Evolutionary conservation across 495 filamentous ascomycete genomes (phyloP), one percentile per base, ranked within the genome.

Genomic region (Trichoderma parareesei): DNA sequence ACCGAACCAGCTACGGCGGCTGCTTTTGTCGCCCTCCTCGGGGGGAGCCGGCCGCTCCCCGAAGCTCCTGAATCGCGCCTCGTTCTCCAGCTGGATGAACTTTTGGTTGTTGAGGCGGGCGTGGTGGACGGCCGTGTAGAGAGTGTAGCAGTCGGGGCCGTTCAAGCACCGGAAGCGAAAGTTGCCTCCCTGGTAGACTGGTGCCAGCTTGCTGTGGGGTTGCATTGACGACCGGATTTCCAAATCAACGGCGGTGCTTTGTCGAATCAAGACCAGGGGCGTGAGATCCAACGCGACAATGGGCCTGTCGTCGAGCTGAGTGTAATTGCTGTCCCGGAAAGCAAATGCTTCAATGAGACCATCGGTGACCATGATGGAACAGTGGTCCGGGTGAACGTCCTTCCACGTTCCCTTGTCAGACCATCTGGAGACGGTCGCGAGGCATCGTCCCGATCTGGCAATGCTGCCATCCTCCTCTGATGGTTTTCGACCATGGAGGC

Each of bases 181-280:
- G 71, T 79, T 79, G 46, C 66, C 74, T 5, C 75, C 74, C 82
- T 93, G 91, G 66, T 91, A 86, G 16, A 33, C 18, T 70, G 90
- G 91, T 66, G 83, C 87, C 60, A 85, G 81, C n/a, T 83, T 84
- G 42, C 92, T 80, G 65, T 85, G 84, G 2, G 90, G 91, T 41
- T 86, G 85, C 16, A 87, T 91, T 14, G 87, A 88, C 11, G 92
- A 96, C 55, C 90, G 86, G 69, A 99, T 91, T 60, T 93, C 93
- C 61, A 99, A 92, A 72, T 99, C 94, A 41, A 98, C 82, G 27
- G 89, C 93, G 20, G 90, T 97, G 62, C 92, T 92, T 59, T 91
- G 87, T 66, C 93, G 87, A 53, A 97, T 85, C 68, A 90, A 88
- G 14, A 97, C 92, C 11, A 94, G 77, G 0, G 94, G 94, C 1